Conservation (phyloP, 306 rosid species). For the Coriaria nepalensis region DNA sequence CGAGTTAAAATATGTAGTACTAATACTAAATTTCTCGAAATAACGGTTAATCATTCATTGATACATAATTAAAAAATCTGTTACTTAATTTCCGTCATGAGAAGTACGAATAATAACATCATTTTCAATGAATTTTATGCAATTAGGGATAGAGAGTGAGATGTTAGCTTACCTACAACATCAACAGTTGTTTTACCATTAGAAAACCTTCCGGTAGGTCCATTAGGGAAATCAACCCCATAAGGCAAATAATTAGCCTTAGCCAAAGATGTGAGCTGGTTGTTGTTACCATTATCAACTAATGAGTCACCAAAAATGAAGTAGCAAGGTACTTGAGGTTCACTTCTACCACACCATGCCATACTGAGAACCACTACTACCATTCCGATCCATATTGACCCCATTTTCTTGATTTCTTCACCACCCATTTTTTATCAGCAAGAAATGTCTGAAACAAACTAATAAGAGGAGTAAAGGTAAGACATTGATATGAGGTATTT, state of each 20-base stretch:
- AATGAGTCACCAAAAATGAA: constrained; percentile 90
- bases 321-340: constrained; percentile 72
- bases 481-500: too few species aligned
- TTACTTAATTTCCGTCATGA: neutral
- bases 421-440: too few species aligned
- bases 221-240: constrained; percentile 57
- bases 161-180: constrained; percentile 42
- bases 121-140: neutral
- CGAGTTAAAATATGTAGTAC: too few species aligned
- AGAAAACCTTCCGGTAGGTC: constrained; percentile 79
- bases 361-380: constrained; percentile 7
- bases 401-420: neutral
- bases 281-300: constrained; percentile 85
- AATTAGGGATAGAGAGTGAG: neutral
- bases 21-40: too few species aligned
- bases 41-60: too few species aligned
- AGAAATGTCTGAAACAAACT: too few species aligned
- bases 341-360: constrained; percentile 17
- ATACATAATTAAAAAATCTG: too few species aligned
- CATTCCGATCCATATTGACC: neutral
- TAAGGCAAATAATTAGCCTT: constrained; percentile 65
- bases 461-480: too few species aligned
- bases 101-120: neutral
- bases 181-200: constrained; percentile 75
- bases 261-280: constrained; percentile 58